Evolutionary conservation across 1,139 yeast species (phyloP).

Genomic region (Diutina sp.): DNA sequence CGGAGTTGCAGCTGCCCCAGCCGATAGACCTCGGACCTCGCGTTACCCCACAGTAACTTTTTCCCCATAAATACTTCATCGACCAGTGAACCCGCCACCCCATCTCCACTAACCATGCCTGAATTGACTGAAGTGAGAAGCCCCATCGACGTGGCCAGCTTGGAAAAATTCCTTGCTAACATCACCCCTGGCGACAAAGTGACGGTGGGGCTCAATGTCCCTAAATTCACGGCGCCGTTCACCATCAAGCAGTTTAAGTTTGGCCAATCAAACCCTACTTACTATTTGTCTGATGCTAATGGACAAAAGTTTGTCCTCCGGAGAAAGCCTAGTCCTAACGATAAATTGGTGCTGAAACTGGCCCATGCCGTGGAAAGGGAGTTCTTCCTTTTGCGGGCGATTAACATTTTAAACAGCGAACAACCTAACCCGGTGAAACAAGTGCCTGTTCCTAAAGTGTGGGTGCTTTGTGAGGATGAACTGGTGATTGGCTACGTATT

Average conservation of each 20-base stretch:
- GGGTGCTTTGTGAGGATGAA: slow-evolving; percentile 40
- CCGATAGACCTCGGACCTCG: background rate
- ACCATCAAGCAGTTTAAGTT: slow-evolving; percentile 41
- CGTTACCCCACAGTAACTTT: background rate
- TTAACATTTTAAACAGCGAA: slow-evolving; percentile 19
- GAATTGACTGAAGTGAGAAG: background rate
- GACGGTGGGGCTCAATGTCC: slow-evolving; percentile 4
- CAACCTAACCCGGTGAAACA: slow-evolving; percentile 9
- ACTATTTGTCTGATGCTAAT: slow-evolving; percentile 29
- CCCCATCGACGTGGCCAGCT: background rate
- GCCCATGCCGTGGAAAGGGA: slow-evolving; percentile 63
- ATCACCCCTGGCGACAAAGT: slow-evolving; percentile 4
- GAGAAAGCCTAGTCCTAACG: slow-evolving; percentile 47
- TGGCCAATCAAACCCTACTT: slow-evolving; percentile 62
- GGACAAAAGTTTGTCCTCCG: slow-evolving; percentile 39
- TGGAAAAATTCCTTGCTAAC: background rate
- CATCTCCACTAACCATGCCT: background rate
- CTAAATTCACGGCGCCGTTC: slow-evolving; percentile 9
- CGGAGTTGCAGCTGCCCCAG: background rate
- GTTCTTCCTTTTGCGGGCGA: slow-evolving; percentile 39
- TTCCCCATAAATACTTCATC: background rate
- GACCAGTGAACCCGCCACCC: background rate
- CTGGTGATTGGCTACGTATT: slow-evolving; percentile 36
- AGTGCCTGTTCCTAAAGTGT: slow-evolving; percentile 39
- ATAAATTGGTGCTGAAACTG: slow-evolving; percentile 38